phyloP scores from a whole-genome alignment of 1,139 yeast species.

The Yamadazyma mexicana region DNA sequence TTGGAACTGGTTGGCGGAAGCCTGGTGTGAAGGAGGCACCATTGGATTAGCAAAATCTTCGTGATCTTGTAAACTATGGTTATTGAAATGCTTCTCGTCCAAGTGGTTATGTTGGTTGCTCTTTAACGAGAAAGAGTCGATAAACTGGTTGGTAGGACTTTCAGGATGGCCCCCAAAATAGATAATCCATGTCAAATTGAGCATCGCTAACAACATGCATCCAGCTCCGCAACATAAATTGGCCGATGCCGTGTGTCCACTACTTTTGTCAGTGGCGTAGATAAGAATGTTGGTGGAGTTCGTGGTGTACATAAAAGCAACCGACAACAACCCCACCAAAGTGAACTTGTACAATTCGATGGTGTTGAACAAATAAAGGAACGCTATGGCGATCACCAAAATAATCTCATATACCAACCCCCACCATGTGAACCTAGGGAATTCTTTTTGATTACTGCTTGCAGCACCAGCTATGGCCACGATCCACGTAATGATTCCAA shows the following conservation, averaged over 20 bases:
- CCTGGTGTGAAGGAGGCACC: not conserved
- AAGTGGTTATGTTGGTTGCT: conserved; percentile 27
- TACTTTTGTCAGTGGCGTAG: conserved; percentile 54
- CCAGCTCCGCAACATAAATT: conserved; percentile 91
- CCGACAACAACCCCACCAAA: conserved; percentile 53
- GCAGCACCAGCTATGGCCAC: conserved; percentile 83
- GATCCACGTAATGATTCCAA: conserved; percentile 73
- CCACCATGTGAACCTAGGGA: conserved; percentile 98
- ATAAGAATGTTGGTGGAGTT: conserved; percentile 81
- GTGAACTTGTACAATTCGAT: conserved; percentile 73
- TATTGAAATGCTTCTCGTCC: conserved; percentile 18
- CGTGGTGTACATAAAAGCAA: conserved; percentile 79
- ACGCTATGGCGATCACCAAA: conserved; percentile 53
- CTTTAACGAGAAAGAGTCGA: conserved; percentile 67
- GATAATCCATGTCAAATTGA: conserved; percentile 78
- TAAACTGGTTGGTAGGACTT: conserved; percentile 76
- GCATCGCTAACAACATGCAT: conserved; percentile 74
- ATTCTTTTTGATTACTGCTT: conserved; percentile 24
- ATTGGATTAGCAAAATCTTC: conserved; percentile 11
- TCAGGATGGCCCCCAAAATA: conserved; percentile 84
- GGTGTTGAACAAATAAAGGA: conserved; percentile 65
- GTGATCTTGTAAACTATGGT: conserved; percentile 16
- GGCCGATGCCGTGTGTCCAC: conserved; percentile 30
- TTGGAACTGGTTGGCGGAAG: conserved; percentile 24
- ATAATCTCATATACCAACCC: conserved; percentile 82